These are phyloP conservation scores for Globisporangium canariense DNA, from an alignment of 352 stramenopile species.

Conservation along the genomic window DNA sequence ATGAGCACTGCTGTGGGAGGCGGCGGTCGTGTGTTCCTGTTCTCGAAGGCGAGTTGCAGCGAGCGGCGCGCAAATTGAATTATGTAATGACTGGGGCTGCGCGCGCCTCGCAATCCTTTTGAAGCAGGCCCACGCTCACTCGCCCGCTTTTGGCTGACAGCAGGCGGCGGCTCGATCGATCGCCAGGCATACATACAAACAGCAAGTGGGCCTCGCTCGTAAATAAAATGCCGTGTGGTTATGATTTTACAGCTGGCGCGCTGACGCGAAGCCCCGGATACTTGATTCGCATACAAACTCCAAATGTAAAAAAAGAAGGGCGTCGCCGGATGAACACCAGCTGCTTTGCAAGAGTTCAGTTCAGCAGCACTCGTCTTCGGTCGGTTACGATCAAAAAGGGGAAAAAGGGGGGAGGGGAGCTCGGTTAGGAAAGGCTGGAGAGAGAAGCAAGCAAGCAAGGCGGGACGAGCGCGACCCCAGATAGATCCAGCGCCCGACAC, in stretches of 20 bases:
- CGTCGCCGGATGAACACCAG: conserved; percentile 8
- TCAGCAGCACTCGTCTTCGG: conserved; percentile 10
- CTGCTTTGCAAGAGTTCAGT: conserved; percentile 18
- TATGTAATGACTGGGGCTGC: conserved; percentile 61
- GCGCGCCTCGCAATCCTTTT: background rate
- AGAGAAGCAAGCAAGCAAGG: no score
- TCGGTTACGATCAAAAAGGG: background rate
- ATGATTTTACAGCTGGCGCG: conserved; percentile 33
- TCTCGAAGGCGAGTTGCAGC: conserved; percentile 25
- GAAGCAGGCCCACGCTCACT: background rate
- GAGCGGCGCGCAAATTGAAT: conserved; percentile 55
- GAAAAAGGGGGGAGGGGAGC: background rate
- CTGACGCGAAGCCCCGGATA: conserved; percentile 11
- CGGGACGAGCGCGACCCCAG: background rate
- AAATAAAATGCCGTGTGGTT: conserved; percentile 19
- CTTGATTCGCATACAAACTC: background rate
- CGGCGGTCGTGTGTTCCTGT: background rate
- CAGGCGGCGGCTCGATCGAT: background rate
- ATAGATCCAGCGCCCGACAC: conserved; percentile 4
- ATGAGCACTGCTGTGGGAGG: background rate
- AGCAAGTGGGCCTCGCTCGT: background rate
- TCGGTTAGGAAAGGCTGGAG: background rate
- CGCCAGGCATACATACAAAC: background rate
- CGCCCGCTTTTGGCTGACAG: conserved; percentile 4
- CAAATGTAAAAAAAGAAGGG: conserved; percentile 1